phyloP scores from a whole-genome alignment of 306 rosid species.

The Medicago ruthenica region DNA sequence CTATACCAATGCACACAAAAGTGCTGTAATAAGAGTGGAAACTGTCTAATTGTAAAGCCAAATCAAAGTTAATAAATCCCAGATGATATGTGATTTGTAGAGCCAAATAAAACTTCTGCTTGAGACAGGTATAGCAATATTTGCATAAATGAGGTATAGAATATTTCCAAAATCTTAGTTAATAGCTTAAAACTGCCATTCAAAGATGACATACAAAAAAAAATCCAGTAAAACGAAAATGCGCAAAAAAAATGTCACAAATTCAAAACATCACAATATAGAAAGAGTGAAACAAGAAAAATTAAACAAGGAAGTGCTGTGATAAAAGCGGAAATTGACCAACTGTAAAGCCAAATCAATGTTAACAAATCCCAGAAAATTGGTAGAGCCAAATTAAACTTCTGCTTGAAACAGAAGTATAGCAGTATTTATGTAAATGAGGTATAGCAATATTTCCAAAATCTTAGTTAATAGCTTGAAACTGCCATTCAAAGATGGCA shows the following conservation, averaged over 20 bases:
- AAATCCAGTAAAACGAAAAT: conserved; percentile 2
- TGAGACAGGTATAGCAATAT: not conserved
- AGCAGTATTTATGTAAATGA: no score
- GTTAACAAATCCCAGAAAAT: no score
- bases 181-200: not conserved
- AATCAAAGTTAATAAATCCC: not conserved
- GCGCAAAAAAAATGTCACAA: not conserved
- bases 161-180: not conserved
- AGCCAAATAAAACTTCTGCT: conserved; percentile 2
- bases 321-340: conserved; percentile 18
- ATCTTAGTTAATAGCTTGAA: no score
- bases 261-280: no score
- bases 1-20: not conserved
- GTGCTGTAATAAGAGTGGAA: conserved; percentile 11
- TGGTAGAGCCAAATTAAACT: no score
- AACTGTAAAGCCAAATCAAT: not conserved
- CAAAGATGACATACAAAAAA: conserved; percentile 18
- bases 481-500: no score
- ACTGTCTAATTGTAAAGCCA: conserved; percentile 11
- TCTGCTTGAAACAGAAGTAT: no score
- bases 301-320: not conserved
- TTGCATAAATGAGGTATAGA: not conserved
- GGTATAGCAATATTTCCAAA: no score
- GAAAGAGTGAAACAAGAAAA: not conserved
- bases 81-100: not conserved